These are phyloP conservation scores for Clavispora vitiphila DNA, from an alignment of 805 yeast species.

Conservation along the genomic window DNA sequence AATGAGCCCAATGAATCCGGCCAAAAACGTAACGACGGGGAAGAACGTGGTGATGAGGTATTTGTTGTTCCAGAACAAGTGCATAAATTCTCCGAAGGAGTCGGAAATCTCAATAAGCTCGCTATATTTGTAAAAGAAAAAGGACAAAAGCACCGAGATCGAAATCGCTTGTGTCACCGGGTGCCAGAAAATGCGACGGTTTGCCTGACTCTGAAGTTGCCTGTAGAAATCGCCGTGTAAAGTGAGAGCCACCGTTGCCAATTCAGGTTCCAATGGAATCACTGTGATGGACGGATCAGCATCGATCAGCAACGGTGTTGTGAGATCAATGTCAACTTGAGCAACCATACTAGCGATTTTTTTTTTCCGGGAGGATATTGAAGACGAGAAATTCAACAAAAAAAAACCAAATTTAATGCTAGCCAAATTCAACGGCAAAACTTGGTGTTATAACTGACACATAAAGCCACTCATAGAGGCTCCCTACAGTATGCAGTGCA, in stretches of 20 bases:
- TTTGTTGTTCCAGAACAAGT: slow-evolving; percentile 17
- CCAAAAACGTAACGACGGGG: slow-evolving; percentile 36
- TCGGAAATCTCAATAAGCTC: slow-evolving; percentile 31
- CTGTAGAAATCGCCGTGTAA: slow-evolving; percentile 59
- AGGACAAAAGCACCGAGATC: slow-evolving; percentile 5
- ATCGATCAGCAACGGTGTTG: slow-evolving; percentile 49
- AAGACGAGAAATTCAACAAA: not conserved
- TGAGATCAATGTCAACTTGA: slow-evolving; percentile 51
- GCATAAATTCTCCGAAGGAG: slow-evolving; percentile 23
- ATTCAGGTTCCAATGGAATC: slow-evolving; percentile 48
- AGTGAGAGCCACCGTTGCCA: slow-evolving; percentile 55
- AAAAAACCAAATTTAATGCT: too few relatives aligned
- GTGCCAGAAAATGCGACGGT: slow-evolving; percentile 42
- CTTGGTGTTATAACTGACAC: not conserved
- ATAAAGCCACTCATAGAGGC: not conserved
- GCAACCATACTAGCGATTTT: slow-evolving; percentile 23
- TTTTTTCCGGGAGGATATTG: too few relatives aligned
- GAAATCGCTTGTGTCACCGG: slow-evolving; percentile 30
- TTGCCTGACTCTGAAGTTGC: slow-evolving; percentile 43
- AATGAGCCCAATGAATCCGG: slow-evolving; percentile 36
- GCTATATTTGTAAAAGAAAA: slow-evolving; percentile 18
- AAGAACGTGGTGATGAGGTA: slow-evolving; percentile 23
- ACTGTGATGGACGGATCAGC: slow-evolving; percentile 51
- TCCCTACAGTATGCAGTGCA: not conserved
- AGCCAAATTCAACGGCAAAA: not conserved